Conservation (phyloP, 257 asterid genomes). For the Capsicum chinense region DNA sequence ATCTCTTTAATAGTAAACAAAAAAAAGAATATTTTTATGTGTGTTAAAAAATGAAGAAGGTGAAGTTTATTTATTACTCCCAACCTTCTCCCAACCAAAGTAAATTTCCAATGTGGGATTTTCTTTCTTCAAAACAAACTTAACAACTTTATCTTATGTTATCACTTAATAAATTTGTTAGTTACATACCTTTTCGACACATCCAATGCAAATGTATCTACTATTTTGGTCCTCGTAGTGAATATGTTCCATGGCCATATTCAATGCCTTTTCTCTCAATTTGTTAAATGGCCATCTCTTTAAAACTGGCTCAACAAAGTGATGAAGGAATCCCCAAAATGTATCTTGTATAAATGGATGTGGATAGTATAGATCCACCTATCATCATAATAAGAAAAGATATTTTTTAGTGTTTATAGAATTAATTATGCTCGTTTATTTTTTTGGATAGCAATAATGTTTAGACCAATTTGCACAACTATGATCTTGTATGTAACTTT, state of each 20-base stretch:
- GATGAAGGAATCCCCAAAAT: slow-evolving; percentile 55
- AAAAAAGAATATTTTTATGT: too few relatives aligned
- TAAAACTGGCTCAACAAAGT: slow-evolving; percentile 51
- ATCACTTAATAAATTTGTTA: too few relatives aligned
- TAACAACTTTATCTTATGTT: too few relatives aligned
- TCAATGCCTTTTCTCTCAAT: slow-evolving; percentile 49
- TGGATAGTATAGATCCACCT: slow-evolving; percentile 67
- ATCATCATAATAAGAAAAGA: background rate
- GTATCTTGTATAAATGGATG: slow-evolving; percentile 59
- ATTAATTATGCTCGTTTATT: background rate
- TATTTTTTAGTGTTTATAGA: background rate
- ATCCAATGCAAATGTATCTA: slow-evolving; percentile 55
- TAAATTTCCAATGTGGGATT: too few relatives aligned
- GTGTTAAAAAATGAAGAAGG: too few relatives aligned
- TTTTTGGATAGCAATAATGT: background rate
- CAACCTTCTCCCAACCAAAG: too few relatives aligned
- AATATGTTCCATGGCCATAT: slow-evolving; percentile 52
- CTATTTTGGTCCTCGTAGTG: slow-evolving; percentile 60
- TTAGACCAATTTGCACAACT: background rate
- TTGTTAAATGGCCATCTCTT: slow-evolving; percentile 57
- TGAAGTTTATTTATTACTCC: too few relatives aligned
- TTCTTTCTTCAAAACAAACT: too few relatives aligned
- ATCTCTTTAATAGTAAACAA: too few relatives aligned
- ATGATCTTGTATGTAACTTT: background rate
- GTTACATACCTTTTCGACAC: slow-evolving; percentile 46